Evolutionary conservation across 331 rosid genomes (phyloP), one percentile per base, ranked within the genome.

Genomic region (Stylosanthes scabra): DNA sequence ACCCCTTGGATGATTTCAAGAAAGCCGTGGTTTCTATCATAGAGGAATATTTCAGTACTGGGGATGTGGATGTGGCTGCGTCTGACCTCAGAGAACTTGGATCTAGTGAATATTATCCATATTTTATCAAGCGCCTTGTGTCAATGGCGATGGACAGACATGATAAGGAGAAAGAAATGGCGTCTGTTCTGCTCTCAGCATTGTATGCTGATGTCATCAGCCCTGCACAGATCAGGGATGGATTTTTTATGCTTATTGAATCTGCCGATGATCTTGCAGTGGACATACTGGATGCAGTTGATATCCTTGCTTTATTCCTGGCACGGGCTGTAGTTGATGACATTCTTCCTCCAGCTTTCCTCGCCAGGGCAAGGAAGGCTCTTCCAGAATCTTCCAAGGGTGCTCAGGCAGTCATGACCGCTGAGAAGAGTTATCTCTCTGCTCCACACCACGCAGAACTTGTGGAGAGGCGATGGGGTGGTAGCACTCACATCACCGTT

Each of bases 251-350:
- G 63, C 96, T 95, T 61, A 87, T 95, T 57, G 99, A 95, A 75
- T 91, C 99, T 74, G 97, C 91, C 68, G 99, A 95, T 76, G 99
- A 95, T 86, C 97, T 95, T 69, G 97, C 88, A 11, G 96, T 95
- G 62, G 99, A 95, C 84, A 95, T 95, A 66, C 84, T 86, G 64
- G 97, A 95, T 81, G 95, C 99, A 40, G 99, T 86, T 55, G 97
- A 95, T 80, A 82, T 95, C 77, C 97, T 95, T 61, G 97, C 97
- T 7, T 84, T 95, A 88, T 95, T 91, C 77, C 70, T 91, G 72
- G 97, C 99, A 14, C 99, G 99, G 65, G 99, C 99, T 62, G 97
- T 95, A 78, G 99, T 95, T 47, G 99, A 95, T 75, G 99, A 95
- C 86, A 95, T 95, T 52, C 83, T 95, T 77, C 97, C 99, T 66